These are phyloP conservation scores for Hsuehochloa calcarea DNA, from an alignment of 176 grass and related monocot genomes.

Conservation along the genomic window DNA sequence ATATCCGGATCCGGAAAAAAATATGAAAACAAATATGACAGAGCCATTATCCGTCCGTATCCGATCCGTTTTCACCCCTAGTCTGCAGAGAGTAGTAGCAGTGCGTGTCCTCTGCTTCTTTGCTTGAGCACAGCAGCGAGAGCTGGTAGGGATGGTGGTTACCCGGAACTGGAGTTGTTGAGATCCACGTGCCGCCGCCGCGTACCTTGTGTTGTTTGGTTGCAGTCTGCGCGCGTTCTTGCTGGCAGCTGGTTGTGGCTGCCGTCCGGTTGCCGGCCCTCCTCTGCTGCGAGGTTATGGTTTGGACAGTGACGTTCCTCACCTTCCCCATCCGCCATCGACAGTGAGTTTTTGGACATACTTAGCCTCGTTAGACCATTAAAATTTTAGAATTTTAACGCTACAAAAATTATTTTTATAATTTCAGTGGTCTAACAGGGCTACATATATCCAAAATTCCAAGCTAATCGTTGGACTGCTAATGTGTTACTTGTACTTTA, in stretches of 20 bases:
- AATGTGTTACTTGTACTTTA: no score
- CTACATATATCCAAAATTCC: no score
- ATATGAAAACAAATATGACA: no score
- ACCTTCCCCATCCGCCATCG: constrained; percentile 38
- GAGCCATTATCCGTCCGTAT: no score
- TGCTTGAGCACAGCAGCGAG: not conserved
- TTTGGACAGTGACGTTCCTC: constrained; percentile 21
- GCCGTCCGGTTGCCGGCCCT: constrained; percentile 15
- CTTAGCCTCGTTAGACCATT: no score
- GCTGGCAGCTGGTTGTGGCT: not conserved
- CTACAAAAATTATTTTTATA: no score
- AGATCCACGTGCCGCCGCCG: not conserved
- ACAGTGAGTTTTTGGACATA: no score
- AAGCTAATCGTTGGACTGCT: not conserved
- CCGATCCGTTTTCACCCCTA: no score
- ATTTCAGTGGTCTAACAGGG: no score
- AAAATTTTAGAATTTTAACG: no score
- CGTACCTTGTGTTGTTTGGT: not conserved
- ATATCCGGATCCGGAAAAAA: no score
- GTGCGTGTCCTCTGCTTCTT: not conserved
- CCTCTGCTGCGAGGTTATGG: constrained; percentile 42
- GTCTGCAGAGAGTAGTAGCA: not conserved
- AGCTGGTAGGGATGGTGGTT: not conserved
- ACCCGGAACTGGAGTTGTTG: not conserved
- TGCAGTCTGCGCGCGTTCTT: not conserved